Conservation (phyloP, 2,329 filamentous ascomycete genomes). For the Botryotinia globosa region DNA sequence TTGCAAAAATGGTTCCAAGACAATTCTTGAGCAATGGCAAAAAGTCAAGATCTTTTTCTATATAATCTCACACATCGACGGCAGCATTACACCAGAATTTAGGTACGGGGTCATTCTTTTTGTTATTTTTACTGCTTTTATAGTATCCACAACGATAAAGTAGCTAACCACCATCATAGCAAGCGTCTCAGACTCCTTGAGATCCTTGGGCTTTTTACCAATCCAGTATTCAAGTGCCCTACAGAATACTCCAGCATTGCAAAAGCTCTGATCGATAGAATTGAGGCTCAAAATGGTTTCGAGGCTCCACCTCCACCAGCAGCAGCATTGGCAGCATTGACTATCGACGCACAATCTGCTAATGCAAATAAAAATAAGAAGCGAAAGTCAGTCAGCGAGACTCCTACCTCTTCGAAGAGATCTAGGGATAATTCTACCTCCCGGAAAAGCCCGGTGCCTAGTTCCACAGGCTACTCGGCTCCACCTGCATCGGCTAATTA, state of each 20-base stretch:
- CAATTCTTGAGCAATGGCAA: neutral
- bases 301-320: neutral
- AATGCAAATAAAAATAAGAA: neutral
- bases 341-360: neutral
- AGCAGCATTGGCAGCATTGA: neutral
- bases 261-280: neutral
- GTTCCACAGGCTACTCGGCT: no score
- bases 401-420: neutral
- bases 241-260: neutral
- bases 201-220: neutral
- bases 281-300: constrained; percentile 2
- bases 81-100: neutral
- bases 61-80: neutral
- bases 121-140: neutral
- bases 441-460: neutral
- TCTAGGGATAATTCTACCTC: neutral
- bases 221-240: neutral
- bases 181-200: neutral
- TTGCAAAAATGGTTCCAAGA: neutral
- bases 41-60: constrained; percentile 1
- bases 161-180: constrained; percentile 3
- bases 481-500: neutral
- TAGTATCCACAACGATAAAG: neutral
- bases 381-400: neutral
- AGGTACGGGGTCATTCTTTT: neutral